Base-by-base conservation (phyloP, 805 yeast genomes). In the Spathaspora passalidarum region DNA sequence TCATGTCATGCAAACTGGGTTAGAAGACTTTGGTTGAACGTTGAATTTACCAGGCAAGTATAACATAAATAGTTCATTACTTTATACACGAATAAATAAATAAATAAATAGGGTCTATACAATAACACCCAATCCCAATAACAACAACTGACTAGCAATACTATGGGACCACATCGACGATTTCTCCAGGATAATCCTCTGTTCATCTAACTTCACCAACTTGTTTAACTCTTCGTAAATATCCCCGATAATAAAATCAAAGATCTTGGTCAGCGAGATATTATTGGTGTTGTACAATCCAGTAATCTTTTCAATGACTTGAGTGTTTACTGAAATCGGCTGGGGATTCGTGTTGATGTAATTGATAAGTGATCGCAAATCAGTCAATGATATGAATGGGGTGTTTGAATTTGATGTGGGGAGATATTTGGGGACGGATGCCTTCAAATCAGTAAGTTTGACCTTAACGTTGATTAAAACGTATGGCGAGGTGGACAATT, bases 381-480 rank as follows among this genome's bases (percentile, higher is more conserved):
- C 84, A 14, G 80, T 79, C 42, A 80, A 61, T 1, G 84, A 72
- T 5, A 85, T 65, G 45, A 82, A 82, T 13, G 83, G 80, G 25
- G 77, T 72, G 0, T 77, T 75, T 1, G 76, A 57, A 5, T 66
- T 56, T 4, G 87, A 76, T 51, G 78, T 62, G 2, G 69, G 71
- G 3, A 88, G 79, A 36, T 75, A 59, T 22, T 63, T 56, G 0
- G 76, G 88, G 38, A 76, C 60, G 4, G 69, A 66, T 0, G 88
- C 88, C 50, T 73, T 80, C 48, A 85, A 61, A 52, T 86, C 86
- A 48, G 71, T 73, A 56, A 86, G 82, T 46, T 79, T 80, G 21
- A 86, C 72, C 51, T 79, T 84, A 51, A 83, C 73, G 59, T 86
- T 88, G 47, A 86, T 72, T 22, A 86, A 80, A 29, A 85, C 80